Percentiles rank a stretch among this genome's conserved stretches.
Evolutionary conservation across 495 filamentous ascomycete species (phyloP).

Genomic region (Penicillium atrosanguineum): DNA sequence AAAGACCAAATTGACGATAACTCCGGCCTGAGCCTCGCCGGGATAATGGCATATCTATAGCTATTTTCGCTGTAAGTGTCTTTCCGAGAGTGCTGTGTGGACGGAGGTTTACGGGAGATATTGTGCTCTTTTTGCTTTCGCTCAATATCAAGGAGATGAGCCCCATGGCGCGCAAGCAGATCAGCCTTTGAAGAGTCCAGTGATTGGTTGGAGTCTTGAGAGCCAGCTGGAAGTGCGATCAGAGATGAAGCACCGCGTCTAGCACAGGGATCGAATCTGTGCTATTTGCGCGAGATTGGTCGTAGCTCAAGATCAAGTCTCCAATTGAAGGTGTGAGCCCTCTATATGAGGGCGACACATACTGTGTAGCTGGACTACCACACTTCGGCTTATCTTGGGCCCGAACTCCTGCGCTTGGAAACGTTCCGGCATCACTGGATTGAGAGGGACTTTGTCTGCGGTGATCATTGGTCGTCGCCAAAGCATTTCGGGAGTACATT

Average conservation of each 20-base stretch:
- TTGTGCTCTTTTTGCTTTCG: constrained; percentile 68
- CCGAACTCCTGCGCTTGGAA: constrained; percentile 50
- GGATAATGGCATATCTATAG: no score
- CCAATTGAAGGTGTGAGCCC: constrained; percentile 53
- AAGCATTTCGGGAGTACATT: constrained; percentile 48
- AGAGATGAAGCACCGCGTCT: constrained; percentile 17
- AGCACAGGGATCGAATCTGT: constrained; percentile 58
- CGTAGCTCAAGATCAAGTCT: constrained; percentile 50
- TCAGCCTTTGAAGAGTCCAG: constrained; percentile 42
- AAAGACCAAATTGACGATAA: no score
- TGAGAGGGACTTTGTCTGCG: constrained; percentile 63
- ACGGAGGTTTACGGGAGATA: constrained; percentile 37
- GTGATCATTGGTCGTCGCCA: constrained; percentile 50
- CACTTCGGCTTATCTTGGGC: constrained; percentile 52
- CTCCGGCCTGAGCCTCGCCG: no score
- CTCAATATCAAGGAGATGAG: constrained; percentile 68
- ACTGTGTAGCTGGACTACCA: constrained; percentile 52
- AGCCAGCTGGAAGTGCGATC: constrained; percentile 26
- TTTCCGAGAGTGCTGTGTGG: constrained; percentile 36
- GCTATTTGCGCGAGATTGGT: constrained; percentile 70
- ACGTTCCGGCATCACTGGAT: constrained; percentile 55
- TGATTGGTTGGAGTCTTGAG: constrained; percentile 30
- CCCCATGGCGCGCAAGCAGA: constrained; percentile 55
- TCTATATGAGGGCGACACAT: constrained; percentile 48
- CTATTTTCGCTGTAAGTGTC: constrained; percentile 51